Evolutionary conservation across 306 rosid genomes (phyloP).

Genomic region (Cucumis hystrix): DNA sequence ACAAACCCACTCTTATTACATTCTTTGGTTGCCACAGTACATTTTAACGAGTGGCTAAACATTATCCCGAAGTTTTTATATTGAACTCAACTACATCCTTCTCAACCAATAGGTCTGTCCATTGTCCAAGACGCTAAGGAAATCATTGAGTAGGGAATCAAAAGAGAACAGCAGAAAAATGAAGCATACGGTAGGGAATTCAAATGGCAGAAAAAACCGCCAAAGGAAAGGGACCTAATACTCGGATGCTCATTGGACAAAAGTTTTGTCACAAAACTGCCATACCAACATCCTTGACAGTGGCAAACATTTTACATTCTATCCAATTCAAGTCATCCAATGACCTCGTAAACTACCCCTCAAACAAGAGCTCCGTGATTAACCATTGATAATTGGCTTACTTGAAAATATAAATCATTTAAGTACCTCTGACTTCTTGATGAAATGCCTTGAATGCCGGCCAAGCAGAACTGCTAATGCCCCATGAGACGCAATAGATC

Average conservation of each 20-base stretch:
- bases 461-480: conserved; percentile 80
- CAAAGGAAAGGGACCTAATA: neutral
- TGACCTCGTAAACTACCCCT: neutral
- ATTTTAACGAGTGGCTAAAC: neutral
- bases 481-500: conserved; percentile 73
- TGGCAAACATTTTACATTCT: neutral
- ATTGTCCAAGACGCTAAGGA: neutral
- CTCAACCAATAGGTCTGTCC: neutral
- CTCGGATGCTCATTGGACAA: neutral
- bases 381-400: neutral
- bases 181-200: neutral
- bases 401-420: neutral
- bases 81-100: neutral
- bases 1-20: neutral
- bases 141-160: neutral
- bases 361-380: neutral
- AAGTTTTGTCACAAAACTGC: too few species aligned
- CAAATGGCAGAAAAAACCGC: neutral
- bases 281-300: too few species aligned
- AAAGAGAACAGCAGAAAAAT: neutral
- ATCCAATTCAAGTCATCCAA: neutral
- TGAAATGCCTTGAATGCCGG: conserved; percentile 62
- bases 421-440: conserved; percentile 83
- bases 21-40: neutral
- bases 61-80: neutral